Evolutionary conservation across 1,284 basidiomycete genomes (phyloP).

Genomic region (Tilletia setariae): DNA sequence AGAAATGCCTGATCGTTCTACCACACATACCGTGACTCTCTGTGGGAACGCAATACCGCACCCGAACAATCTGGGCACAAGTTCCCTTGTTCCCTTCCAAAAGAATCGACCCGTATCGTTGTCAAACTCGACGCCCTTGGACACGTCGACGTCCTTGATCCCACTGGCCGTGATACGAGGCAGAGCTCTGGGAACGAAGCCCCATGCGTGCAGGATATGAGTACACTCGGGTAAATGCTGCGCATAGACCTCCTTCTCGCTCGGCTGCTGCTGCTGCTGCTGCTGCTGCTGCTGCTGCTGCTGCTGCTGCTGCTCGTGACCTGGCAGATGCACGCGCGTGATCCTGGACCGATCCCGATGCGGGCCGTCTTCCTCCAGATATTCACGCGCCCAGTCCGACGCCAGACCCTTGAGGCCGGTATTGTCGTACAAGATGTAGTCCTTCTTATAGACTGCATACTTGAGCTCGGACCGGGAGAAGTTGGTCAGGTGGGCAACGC

Average conservation of each 20-base stretch:
- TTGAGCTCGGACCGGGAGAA: conserved; percentile 11
- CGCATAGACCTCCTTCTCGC: conserved; percentile 5
- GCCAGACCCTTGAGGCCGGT: conserved; percentile 23
- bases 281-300: no score
- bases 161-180: conserved; percentile 10
- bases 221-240: not conserved
- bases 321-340: not conserved
- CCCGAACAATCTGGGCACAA: conserved; percentile 17
- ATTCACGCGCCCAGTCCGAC: conserved; percentile 20
- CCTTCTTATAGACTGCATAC: conserved; percentile 22
- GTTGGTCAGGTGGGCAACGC: conserved; percentile 1
- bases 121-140: not conserved
- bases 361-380: not conserved
- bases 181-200: not conserved
- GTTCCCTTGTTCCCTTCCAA: conserved; percentile 8
- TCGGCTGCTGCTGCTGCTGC: not conserved
- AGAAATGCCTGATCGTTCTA: not conserved
- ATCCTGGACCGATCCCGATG: not conserved
- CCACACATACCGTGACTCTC: conserved; percentile 11
- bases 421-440: conserved; percentile 23
- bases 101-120: conserved; percentile 2
- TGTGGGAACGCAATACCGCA: conserved; percentile 23
- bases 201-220: conserved; percentile 11
- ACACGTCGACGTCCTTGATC: not conserved
- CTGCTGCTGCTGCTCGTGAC: no score